Base-by-base conservation (phyloP, 352 stramenopile species). In the Peronosclerospora sorghi region DNA sequence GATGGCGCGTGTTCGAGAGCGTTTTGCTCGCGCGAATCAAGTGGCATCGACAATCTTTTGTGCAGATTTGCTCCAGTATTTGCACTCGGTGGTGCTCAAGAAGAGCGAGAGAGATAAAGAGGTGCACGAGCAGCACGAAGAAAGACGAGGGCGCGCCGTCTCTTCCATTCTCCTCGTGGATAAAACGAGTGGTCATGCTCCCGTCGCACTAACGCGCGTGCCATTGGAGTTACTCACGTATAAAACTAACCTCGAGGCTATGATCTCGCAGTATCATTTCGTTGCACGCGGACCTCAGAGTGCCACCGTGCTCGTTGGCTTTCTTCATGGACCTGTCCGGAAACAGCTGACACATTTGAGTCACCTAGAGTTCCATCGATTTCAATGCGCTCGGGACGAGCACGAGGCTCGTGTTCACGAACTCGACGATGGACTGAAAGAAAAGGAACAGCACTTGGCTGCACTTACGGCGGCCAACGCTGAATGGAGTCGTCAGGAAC, bases 231-330 rank as follows among this genome's bases (percentile, higher is more conserved):
- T 87, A 29, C 26, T 87, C 29, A 82, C 75, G 4, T 87, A 87
- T 59, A 83, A 85, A 49, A 82, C 62, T 47, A 87, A 87, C 26
- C 28, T 87, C 3, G 75, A 87, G 32, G 75, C 75, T 8, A 74
- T 87, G 65, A 55, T 83, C 9, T 87, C 75, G 2, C 75, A 87
- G 44, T 87, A 85, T 53, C 69, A 82, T 37, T 87, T 87, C 27
- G 53, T 87, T 10, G 64, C 75, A 9, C 72, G 72, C 18, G 75
- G 75, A 0, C 70, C 72, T 24, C 59, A 75, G 12, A 53, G 61
- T 20, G 51, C 67, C 2, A 65, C 54, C 15, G 59, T 83, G 8
- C 29, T 87, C 17, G 64, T 75, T 8, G 70, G 62, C 1, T 83
- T 87, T 49, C 71, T 82, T 29, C 63, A 77, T 29, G 66, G 48